Conservation (phyloP, 202 grass and related monocot species). For the Setaria viridis region DNA sequence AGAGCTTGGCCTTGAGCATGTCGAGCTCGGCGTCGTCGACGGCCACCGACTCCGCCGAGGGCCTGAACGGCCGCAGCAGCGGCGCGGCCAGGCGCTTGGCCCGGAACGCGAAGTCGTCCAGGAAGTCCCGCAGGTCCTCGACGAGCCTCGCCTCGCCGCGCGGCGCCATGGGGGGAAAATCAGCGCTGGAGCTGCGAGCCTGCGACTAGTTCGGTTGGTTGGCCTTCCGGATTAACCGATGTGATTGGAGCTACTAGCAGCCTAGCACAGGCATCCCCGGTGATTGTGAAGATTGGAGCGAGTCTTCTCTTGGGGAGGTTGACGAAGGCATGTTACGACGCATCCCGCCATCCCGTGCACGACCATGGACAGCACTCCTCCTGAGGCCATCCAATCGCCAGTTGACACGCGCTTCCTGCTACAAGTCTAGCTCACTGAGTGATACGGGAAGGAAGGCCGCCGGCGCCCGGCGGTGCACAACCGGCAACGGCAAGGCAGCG, state of each 20-base stretch:
- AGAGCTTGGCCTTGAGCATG: conserved; percentile 29
- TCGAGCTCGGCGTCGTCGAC: conserved; percentile 12
- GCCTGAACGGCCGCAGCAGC: conserved; percentile 27
- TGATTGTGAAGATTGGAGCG: neutral
- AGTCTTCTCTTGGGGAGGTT: neutral
- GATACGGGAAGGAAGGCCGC: neutral
- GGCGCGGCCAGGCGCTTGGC: conserved; percentile 31
- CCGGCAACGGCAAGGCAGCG: neutral
- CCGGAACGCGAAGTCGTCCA: conserved; percentile 35
- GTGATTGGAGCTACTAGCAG: neutral
- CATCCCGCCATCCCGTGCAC: conserved; percentile 23
- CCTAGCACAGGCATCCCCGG: neutral
- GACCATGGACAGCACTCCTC: neutral
- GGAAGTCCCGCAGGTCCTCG: conserved; percentile 27
- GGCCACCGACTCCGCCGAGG: neutral
- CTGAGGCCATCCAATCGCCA: neutral
- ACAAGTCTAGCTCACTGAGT: neutral
- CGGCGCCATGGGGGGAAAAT: neutral
- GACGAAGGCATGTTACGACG: neutral
- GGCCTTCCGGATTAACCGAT: neutral
- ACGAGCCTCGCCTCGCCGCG: neutral
- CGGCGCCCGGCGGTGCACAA: neutral
- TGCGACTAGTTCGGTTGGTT: neutral
- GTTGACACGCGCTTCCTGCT: neutral
- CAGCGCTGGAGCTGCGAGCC: neutral